Percentiles rank a stretch among this genome's conserved stretches.
Conservation (phyloP, 192 early-diverging fungal genomes). For the Helicostylum pulchrum region DNA sequence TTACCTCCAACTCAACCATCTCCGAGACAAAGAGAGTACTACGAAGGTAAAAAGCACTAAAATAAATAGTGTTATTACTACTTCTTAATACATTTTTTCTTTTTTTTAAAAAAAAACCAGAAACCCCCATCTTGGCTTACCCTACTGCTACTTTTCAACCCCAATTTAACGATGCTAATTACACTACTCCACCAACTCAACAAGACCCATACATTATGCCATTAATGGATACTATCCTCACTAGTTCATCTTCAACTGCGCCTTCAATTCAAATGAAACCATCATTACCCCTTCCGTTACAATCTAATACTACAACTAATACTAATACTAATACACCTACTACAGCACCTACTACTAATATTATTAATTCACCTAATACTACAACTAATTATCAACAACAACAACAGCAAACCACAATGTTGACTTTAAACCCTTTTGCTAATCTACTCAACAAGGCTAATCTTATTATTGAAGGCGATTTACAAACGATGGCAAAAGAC, state of each 20-base stretch:
- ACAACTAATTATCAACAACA: slow-evolving; percentile 11
- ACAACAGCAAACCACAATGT: slow-evolving; percentile 13
- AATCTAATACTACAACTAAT: slow-evolving; percentile 5
- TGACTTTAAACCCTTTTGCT: slow-evolving; percentile 46
- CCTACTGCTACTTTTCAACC: neutral
- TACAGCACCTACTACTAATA: neutral
- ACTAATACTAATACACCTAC: neutral
- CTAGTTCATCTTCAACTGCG: neutral
- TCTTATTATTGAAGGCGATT: slow-evolving; percentile 58
- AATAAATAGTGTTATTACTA: no score
- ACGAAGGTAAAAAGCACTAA: neutral
- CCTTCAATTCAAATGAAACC: neutral
- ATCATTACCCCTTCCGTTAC: neutral
- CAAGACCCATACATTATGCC: no score
- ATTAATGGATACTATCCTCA: no score
- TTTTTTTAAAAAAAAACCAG: no score
- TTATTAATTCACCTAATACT: neutral
- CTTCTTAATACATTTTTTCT: no score
- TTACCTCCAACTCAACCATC: slow-evolving; percentile 8
- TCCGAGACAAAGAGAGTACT: slow-evolving; percentile 1
- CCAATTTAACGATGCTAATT: neutral
- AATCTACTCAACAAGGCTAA: slow-evolving; percentile 70
- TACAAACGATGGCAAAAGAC: slow-evolving; percentile 58
- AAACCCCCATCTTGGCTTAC: no score
- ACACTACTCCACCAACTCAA: no score